Evolutionary conservation across 352 stramenopile genomes (phyloP), one percentile per base, ranked within the genome.

Genomic region (Globisporangium nagaii): DNA sequence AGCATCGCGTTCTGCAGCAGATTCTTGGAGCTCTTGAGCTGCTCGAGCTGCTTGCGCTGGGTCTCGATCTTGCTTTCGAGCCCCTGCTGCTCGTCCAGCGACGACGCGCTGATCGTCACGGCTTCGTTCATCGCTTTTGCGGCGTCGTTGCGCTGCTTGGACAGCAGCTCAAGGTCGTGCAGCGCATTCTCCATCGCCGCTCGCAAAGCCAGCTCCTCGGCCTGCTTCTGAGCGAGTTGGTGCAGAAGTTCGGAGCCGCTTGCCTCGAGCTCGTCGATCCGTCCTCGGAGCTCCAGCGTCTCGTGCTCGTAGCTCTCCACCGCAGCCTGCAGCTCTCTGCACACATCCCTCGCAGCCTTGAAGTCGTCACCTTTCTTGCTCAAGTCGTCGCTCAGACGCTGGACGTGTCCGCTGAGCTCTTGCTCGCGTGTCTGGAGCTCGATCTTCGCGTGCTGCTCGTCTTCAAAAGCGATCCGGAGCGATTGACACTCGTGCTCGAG

Each of bases 41-140:
- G 82, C 35, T 89, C 78, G 10, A 93, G 66, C 30, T 92, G 84
- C 58, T 71, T 62, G 17, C 75, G 72, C 51, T 93, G 84, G 2
- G 52, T 68, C 49, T 84, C 73, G 3, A 93, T 55, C 53, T 83
- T 73, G 13, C 47, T 53, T 8, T 86, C 76, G 8, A 93, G 63
- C 3, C 67, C 61, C 42, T 92, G 79, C 36, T 93, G 84, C 50
- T 93, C 84, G 28, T 93, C 81, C 0, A 93, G 56, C 0, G 84
- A 88, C 8, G 75, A 88, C 15, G 81, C 84, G 43, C 79, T 91
- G 56, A 92, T 90, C 8, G 75, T 86, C 34, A 93, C 80, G 20
- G 84, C 84, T 46, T 92, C 84, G 47, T 89, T 91, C 84, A 93
- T 92, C 0, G 84, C 81, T 17, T 79, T 80, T 0, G 82, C 75